These are phyloP conservation scores for Neonectria hederae DNA, from an alignment of 2,329 filamentous ascomycete genomes.

Conservation along the genomic window DNA sequence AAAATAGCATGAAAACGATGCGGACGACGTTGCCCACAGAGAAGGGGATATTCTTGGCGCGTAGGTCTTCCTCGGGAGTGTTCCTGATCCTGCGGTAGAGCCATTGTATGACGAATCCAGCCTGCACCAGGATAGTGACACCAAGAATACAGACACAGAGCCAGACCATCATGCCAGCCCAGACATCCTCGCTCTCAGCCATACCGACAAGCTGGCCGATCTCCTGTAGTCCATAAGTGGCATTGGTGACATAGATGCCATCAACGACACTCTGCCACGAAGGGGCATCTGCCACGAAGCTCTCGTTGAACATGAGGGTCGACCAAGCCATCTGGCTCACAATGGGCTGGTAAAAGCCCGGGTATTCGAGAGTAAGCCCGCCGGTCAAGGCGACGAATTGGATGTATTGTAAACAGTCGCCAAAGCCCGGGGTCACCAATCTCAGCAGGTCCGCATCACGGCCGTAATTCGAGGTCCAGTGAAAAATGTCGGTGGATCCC, in stretches of 20 bases:
- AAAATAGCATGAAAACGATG: conserved; percentile 90
- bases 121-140: conserved; percentile 75
- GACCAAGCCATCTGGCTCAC: conserved; percentile 92
- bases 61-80: conserved; percentile 84
- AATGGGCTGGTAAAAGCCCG: conserved; percentile 92
- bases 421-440: conserved; percentile 94
- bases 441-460: conserved; percentile 91
- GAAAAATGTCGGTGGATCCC: conserved; percentile 89
- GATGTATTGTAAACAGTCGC: conserved; percentile 95
- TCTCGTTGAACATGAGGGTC: conserved; percentile 90
- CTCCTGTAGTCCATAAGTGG: conserved; percentile 80
- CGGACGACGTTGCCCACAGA: conserved; percentile 81
- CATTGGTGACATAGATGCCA: conserved; percentile 85
- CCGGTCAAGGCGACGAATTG: conserved; percentile 92
- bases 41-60: conserved; percentile 92
- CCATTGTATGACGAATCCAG: conserved; percentile 82
- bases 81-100: conserved; percentile 75
- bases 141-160: conserved; percentile 78
- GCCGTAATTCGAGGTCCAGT: conserved; percentile 98
- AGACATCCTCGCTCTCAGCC: conserved; percentile 78
- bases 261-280: conserved; percentile 77
- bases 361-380: conserved; percentile 86
- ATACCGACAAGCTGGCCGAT: conserved; percentile 87
- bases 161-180: conserved; percentile 95
- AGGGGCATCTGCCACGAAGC: conserved; percentile 76